phyloP scores from a whole-genome alignment of 139 green algal genomes.

The Astrephomene gubernaculifera region DNA sequence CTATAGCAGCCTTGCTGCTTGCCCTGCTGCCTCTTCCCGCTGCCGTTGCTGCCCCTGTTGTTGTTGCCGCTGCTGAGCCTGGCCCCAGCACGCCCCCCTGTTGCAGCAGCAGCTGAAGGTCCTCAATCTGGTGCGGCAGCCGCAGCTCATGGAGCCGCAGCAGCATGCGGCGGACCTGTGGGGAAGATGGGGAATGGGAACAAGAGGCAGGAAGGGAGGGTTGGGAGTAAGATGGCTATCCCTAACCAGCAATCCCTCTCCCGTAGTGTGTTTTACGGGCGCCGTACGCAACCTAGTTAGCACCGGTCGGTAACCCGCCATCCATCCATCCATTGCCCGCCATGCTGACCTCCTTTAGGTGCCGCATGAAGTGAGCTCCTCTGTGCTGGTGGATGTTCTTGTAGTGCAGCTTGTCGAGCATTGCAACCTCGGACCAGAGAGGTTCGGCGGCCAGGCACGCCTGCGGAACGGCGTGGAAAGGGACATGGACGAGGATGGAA shows the following conservation, averaged over 20 bases:
- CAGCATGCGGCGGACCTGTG: slow-evolving; percentile 56
- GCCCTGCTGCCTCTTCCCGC: background rate
- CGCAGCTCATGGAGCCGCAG: slow-evolving; percentile 48
- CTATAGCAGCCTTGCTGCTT: background rate
- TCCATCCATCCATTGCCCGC: background rate
- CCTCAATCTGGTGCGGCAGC: slow-evolving; percentile 28
- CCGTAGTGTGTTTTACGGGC: too few relatives aligned
- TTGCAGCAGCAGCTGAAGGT: slow-evolving; percentile 30
- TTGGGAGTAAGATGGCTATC: too few relatives aligned
- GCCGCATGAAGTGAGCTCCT: slow-evolving; percentile 53
- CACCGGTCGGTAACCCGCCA: too few relatives aligned
- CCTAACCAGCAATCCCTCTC: too few relatives aligned
- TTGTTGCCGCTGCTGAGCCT: background rate
- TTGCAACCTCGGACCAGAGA: slow-evolving; percentile 61
- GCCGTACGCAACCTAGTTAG: too few relatives aligned
- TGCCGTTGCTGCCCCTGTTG: background rate
- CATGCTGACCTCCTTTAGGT: slow-evolving; percentile 56
- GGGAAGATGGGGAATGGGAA: too few relatives aligned
- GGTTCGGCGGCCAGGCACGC: background rate
- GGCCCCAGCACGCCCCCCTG: background rate
- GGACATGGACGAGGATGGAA: too few relatives aligned
- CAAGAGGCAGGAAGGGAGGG: too few relatives aligned
- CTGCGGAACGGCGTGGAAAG: slow-evolving; percentile 3
- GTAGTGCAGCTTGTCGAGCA: slow-evolving; percentile 77
- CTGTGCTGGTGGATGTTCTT: slow-evolving; percentile 81